Evolutionary conservation across 495 filamentous ascomycete species (phyloP).

Genomic region (Aspergillus ellipticus): DNA sequence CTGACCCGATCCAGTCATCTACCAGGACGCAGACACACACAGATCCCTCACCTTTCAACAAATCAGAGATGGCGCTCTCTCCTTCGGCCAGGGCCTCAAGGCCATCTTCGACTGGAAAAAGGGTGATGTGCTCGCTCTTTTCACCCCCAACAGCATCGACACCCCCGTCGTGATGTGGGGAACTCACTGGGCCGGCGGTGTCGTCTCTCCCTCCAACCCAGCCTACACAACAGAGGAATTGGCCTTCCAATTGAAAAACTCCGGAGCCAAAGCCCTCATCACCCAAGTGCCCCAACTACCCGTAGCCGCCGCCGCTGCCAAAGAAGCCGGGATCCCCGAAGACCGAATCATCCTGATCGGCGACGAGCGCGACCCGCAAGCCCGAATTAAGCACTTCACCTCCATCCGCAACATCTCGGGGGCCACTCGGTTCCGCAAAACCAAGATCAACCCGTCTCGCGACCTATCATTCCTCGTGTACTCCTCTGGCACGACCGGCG

Average conservation of each 20-base stretch:
- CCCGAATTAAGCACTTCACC: constrained; percentile 70
- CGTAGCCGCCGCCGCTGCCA: constrained; percentile 62
- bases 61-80: constrained; percentile 58
- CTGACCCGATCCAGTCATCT: constrained; percentile 62
- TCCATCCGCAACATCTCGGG: constrained; percentile 60
- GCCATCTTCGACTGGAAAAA: constrained; percentile 70
- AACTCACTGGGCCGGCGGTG: constrained; percentile 77
- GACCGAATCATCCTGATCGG: constrained; percentile 74
- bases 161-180: constrained; percentile 71
- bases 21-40: constrained; percentile 68
- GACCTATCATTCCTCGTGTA: constrained; percentile 71
- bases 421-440: constrained; percentile 41
- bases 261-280: constrained; percentile 69
- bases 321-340: constrained; percentile 59
- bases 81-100: constrained; percentile 78
- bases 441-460: constrained; percentile 42
- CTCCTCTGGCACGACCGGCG: constrained; percentile 83
- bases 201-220: constrained; percentile 81
- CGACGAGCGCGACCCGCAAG: constrained; percentile 59
- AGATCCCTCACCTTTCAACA: constrained; percentile 73
- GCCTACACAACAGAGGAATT: constrained; percentile 83
- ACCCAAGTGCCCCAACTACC: constrained; percentile 65
- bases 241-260: constrained; percentile 81
- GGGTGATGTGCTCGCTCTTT: constrained; percentile 71
- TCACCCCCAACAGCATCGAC: constrained; percentile 74